A percentile compares a stretch with the other conserved stretches of the same genome.
phyloP scores from a whole-genome alignment of 805 yeast species.

The Hanseniaspora hatyaiensis region DNA sequence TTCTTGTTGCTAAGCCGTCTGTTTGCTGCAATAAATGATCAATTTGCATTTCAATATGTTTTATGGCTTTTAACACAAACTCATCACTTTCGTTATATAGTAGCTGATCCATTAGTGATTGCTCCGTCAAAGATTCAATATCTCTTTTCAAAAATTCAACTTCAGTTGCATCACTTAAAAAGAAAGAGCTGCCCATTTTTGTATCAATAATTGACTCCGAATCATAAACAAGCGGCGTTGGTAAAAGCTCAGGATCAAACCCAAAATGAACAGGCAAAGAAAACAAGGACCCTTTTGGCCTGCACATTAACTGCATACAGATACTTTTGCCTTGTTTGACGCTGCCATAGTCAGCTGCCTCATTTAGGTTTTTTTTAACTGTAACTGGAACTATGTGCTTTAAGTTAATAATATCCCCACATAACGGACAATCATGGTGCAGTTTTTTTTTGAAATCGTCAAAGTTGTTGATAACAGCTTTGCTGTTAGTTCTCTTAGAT shows the following conservation, averaged over 20 bases:
- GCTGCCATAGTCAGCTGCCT: constrained; percentile 44
- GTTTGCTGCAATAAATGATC: constrained; percentile 30
- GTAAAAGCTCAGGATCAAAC: constrained; percentile 30
- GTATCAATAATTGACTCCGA: constrained; percentile 42
- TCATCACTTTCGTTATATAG: constrained; percentile 50
- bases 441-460: constrained; percentile 29
- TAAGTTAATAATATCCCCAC: constrained; percentile 45
- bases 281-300: constrained; percentile 32
- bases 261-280: constrained; percentile 40
- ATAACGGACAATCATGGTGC: constrained; percentile 69
- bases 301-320: constrained; percentile 54
- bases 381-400: constrained; percentile 51
- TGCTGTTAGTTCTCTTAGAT: constrained; percentile 9
- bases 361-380: constrained; percentile 27
- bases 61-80: constrained; percentile 41
- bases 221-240: constrained; percentile 28
- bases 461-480: constrained; percentile 4
- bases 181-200: neutral
- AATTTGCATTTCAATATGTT: constrained; percentile 34
- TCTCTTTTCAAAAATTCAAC: constrained; percentile 49
- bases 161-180: constrained; percentile 21
- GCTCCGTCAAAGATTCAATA: constrained; percentile 39
- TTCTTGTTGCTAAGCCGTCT: constrained; percentile 15
- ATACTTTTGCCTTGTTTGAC: constrained; percentile 43
- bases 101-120: constrained; percentile 45